Conservation (phyloP, 805 yeast species). For the Cyberlindnera xylosilytica region DNA sequence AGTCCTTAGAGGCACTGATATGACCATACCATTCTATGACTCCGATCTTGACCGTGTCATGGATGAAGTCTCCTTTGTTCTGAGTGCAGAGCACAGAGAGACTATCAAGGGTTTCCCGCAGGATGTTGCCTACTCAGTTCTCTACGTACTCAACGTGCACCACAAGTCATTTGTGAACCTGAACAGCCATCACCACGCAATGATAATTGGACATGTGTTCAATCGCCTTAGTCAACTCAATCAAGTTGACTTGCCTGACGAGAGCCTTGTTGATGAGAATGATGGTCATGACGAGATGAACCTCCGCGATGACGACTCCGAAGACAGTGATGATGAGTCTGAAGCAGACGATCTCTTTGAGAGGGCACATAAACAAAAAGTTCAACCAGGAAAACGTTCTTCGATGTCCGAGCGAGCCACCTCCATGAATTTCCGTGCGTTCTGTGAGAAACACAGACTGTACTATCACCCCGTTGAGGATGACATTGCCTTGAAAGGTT, state of each 20-base stretch:
- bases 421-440: no score
- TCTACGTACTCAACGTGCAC: not conserved
- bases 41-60: not conserved
- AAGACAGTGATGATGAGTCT: not conserved
- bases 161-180: not conserved
- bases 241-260: not conserved
- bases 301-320: not conserved
- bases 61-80: not conserved
- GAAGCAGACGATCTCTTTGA: no score
- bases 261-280: not conserved
- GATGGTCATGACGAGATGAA: not conserved
- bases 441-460: no score
- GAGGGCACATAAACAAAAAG: no score
- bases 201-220: not conserved
- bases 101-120: not conserved
- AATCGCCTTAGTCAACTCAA: not conserved
- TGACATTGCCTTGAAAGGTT: no score
- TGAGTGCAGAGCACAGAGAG: not conserved
- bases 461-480: no score
- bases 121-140: not conserved
- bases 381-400: no score
- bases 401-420: no score
- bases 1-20: not conserved
- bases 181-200: not conserved
- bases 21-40: not conserved